Conservation (phyloP, 805 yeast species). For the Candida golubevii region DNA sequence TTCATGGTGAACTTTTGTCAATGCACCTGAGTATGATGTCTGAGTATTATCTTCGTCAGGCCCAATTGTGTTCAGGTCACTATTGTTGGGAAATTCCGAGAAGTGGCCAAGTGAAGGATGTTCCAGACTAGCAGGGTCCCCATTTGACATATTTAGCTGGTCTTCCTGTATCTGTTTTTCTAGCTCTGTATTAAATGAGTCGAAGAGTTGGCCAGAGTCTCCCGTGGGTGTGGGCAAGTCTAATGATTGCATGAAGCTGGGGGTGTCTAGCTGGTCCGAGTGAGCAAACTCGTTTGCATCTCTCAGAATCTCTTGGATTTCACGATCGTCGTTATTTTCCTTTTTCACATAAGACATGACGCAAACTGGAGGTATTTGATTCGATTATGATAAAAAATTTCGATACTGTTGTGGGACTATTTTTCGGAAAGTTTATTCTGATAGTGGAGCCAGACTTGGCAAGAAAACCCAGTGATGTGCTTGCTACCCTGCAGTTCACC, state of each 20-base stretch:
- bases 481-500: too few species aligned
- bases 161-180: constrained; percentile 3
- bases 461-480: too few species aligned
- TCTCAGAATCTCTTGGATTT: constrained; percentile 16
- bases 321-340: constrained; percentile 12
- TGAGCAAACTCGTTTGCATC: constrained; percentile 8
- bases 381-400: too few species aligned
- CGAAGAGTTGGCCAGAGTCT: constrained; percentile 8
- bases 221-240: constrained; percentile 15
- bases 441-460: too few species aligned
- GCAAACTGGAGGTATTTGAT: not conserved
- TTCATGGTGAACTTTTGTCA: constrained; percentile 9
- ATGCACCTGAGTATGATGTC: constrained; percentile 8
- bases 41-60: not conserved
- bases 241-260: constrained; percentile 16
- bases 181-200: constrained; percentile 6
- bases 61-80: not conserved
- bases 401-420: too few species aligned
- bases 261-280: constrained; percentile 15
- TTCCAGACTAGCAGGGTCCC: not conserved
- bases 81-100: constrained; percentile 7
- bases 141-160: not conserved
- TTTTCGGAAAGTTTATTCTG: too few species aligned
- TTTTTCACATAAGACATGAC: constrained; percentile 1
- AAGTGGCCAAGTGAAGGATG: constrained; percentile 2